Evolutionary conservation across 2,329 filamentous ascomycete genomes (phyloP).

Genomic region (Calycina herbarum): DNA sequence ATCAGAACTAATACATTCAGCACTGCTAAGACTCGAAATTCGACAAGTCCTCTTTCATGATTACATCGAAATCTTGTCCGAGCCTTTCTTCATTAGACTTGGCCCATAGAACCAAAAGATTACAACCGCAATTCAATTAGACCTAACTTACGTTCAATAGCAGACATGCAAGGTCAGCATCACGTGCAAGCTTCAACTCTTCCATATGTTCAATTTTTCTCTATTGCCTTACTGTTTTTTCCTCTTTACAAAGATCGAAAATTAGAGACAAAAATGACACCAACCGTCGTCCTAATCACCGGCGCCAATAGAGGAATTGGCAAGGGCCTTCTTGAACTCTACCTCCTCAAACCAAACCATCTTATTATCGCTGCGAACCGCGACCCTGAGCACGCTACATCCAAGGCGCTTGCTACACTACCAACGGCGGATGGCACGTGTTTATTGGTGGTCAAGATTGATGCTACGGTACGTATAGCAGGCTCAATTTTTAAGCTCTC

Average conservation of each 20-base stretch:
- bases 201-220: not conserved
- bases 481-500: not conserved
- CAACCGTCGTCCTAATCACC: constrained; percentile 7
- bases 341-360: constrained; percentile 31
- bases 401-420: constrained; percentile 33
- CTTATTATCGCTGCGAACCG: constrained; percentile 42
- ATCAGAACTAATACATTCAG: not conserved
- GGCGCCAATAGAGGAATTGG: constrained; percentile 27
- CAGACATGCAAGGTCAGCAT: constrained; percentile 5
- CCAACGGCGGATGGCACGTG: constrained; percentile 34
- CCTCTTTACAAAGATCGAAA: not conserved
- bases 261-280: not conserved
- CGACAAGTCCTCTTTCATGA: not conserved
- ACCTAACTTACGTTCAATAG: not conserved
- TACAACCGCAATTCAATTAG: not conserved
- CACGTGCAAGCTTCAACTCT: not conserved
- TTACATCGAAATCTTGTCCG: not conserved
- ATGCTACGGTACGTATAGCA: constrained; percentile 25
- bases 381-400: constrained; percentile 32
- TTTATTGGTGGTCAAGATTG: constrained; percentile 38
- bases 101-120: not conserved
- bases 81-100: not conserved
- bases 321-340: constrained; percentile 10
- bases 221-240: not conserved
- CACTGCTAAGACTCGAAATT: not conserved